A percentile compares a stretch with the other conserved stretches of the same genome.
phyloP scores from a whole-genome alignment of 768 basidiomycete genomes.

The Xerocomus spinulosus region DNA sequence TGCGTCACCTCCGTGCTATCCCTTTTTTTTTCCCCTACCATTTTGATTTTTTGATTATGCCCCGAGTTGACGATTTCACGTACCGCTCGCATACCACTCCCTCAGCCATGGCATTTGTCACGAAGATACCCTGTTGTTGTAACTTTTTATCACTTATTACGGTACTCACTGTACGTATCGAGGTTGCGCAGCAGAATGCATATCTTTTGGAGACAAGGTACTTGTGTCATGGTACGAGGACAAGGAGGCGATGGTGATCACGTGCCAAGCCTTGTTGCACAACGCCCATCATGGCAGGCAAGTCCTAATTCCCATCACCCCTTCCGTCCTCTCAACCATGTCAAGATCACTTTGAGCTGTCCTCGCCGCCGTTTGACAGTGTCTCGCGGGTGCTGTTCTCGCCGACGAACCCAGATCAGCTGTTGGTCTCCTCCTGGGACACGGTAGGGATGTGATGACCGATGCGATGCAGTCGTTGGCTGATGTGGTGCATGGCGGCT shows the following conservation, averaged over 20 bases:
- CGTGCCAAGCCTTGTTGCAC: neutral
- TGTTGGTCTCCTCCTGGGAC: slow-evolving; percentile 91
- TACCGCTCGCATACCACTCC: slow-evolving; percentile 12
- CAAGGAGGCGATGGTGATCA: neutral
- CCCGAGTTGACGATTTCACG: slow-evolving; percentile 31
- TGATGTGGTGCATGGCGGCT: neutral
- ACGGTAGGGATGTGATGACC: slow-evolving; percentile 39
- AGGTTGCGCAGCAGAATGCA: slow-evolving; percentile 35
- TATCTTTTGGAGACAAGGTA: slow-evolving; percentile 29
- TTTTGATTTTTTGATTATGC: slow-evolving; percentile 20
- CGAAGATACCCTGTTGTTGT: slow-evolving; percentile 36
- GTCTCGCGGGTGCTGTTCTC: slow-evolving; percentile 80
- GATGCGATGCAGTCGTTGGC: neutral
- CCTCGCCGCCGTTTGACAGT: slow-evolving; percentile 79
- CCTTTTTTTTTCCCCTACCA: neutral
- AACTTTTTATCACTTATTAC: slow-evolving; percentile 23
- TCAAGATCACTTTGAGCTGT: slow-evolving; percentile 40
- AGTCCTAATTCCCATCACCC: neutral
- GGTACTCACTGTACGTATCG: slow-evolving; percentile 25
- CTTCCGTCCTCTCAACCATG: no score
- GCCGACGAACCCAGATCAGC: slow-evolving; percentile 68
- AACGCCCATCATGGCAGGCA: slow-evolving; percentile 25
- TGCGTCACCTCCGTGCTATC: slow-evolving; percentile 21
- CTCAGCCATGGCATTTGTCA: slow-evolving; percentile 24
- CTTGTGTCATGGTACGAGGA: no score